These are phyloP conservation scores for Macaranga tanarius DNA, from an alignment of 441 rosid species.

Conservation along the genomic window DNA sequence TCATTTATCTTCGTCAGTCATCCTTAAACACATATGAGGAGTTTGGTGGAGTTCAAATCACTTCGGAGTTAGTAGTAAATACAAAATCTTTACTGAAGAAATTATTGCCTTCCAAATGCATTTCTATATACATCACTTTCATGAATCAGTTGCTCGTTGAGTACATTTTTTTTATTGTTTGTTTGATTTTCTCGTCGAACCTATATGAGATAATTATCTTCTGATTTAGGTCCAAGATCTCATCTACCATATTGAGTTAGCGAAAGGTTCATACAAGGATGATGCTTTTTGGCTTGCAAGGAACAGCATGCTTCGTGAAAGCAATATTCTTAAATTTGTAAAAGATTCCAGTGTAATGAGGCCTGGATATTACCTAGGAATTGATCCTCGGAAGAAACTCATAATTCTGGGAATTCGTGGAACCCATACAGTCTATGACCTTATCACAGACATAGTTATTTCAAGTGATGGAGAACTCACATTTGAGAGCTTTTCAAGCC, in stretches of 20 bases:
- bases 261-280: slow-evolving; percentile 75
- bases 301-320: slow-evolving; percentile 81
- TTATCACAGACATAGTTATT: slow-evolving; percentile 77
- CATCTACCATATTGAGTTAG: slow-evolving; percentile 82
- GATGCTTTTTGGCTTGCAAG: slow-evolving; percentile 56
- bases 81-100: slow-evolving; percentile 22
- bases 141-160: not conserved
- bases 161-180: not conserved
- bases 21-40: slow-evolving; percentile 65
- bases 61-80: slow-evolving; percentile 65
- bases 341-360: slow-evolving; percentile 81
- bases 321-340: slow-evolving; percentile 67
- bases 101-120: slow-evolving; percentile 2
- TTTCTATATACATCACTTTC: not conserved
- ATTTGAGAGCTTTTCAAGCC: slow-evolving; percentile 86
- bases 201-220: slow-evolving; percentile 21
- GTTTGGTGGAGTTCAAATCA: slow-evolving; percentile 61
- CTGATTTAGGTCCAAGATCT: slow-evolving; percentile 71
- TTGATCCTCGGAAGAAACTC: slow-evolving; percentile 74
- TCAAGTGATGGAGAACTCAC: slow-evolving; percentile 76
- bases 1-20: slow-evolving; percentile 83
- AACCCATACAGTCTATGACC: slow-evolving; percentile 81
- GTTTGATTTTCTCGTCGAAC: slow-evolving; percentile 1
- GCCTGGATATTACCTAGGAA: slow-evolving; percentile 84
- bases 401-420: slow-evolving; percentile 82